phyloP scores from a whole-genome alignment of 768 basidiomycete species.

The Boletus barrowsii region DNA sequence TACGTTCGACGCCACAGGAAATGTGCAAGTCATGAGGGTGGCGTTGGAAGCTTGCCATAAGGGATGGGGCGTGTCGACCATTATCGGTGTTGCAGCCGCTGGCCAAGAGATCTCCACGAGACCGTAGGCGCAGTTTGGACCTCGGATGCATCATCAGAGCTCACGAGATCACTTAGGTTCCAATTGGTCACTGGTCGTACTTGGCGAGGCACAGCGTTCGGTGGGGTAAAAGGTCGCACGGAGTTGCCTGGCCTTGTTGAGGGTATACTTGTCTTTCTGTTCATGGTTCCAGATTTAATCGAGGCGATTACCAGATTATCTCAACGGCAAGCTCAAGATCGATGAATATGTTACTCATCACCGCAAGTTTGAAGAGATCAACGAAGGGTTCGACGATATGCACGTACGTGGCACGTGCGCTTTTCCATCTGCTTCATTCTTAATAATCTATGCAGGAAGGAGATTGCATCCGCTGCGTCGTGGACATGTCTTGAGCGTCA shows the following conservation, averaged over 20 bases:
- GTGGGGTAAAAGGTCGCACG: slow-evolving; percentile 96
- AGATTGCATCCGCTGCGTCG: slow-evolving; percentile 91
- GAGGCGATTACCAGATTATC: slow-evolving; percentile 57
- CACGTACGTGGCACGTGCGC: slow-evolving; percentile 61
- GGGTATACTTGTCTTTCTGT: slow-evolving; percentile 42
- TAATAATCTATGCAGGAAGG: slow-evolving; percentile 44
- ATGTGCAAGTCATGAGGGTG: slow-evolving; percentile 89
- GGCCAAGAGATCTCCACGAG: slow-evolving; percentile 92
- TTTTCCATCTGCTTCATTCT: not conserved
- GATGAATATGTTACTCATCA: slow-evolving; percentile 96
- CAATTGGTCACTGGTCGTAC: slow-evolving; percentile 80
- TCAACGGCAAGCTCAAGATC: slow-evolving; percentile 77
- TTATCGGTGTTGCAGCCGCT: slow-evolving; percentile 97
- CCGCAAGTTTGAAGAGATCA: slow-evolving; percentile 69
- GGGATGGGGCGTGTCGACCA: slow-evolving; percentile 95
- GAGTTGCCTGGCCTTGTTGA: slow-evolving; percentile 93
- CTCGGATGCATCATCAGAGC: not conserved
- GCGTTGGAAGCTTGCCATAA: slow-evolving; percentile 99
- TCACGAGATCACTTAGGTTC: slow-evolving; percentile 37
- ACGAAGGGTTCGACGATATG: slow-evolving; percentile 93
- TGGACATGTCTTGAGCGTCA: slow-evolving; percentile 72
- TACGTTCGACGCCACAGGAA: slow-evolving; percentile 97
- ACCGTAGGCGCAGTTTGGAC: slow-evolving; percentile 50
- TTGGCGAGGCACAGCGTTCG: slow-evolving; percentile 95
- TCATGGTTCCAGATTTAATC: not conserved